A percentile compares a stretch with the other conserved stretches of the same genome.
phyloP scores from a whole-genome alignment of 148 eudicot species.

The Oxyria digyna region DNA sequence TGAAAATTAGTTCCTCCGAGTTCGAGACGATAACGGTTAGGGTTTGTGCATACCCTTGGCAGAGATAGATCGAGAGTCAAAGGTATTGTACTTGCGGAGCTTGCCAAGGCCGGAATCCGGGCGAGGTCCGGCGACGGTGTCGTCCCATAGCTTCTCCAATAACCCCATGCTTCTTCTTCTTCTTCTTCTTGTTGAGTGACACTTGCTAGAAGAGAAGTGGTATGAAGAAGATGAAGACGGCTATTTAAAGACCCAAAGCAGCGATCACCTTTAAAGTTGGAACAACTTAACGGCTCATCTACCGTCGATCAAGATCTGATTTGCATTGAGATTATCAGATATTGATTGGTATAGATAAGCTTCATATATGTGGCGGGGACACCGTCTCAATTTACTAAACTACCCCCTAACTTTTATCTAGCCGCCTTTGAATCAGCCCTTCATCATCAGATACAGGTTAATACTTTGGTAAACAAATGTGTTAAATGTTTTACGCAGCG shows the following conservation, averaged over 20 bases:
- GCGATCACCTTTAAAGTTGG: background rate
- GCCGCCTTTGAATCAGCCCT: constrained; percentile 3
- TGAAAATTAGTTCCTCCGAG: background rate
- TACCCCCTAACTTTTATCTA: background rate
- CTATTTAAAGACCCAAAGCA: constrained; percentile 27
- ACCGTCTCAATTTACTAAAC: background rate
- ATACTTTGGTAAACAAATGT: too few relatives aligned
- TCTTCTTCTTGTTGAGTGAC: background rate
- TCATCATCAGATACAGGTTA: background rate
- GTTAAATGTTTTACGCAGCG: too few relatives aligned
- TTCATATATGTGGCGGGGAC: background rate
- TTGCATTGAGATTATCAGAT: background rate
- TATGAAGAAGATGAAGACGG: constrained; percentile 9
- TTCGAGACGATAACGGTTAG: background rate
- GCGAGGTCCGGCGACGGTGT: constrained; percentile 70
- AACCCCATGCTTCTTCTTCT: constrained; percentile 29
- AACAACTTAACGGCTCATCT: background rate
- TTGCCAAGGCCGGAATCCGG: constrained; percentile 80
- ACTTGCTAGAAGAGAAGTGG: background rate
- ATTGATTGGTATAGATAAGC: background rate
- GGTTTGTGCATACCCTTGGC: constrained; percentile 47
- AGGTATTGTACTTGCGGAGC: constrained; percentile 42
- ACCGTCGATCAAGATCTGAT: constrained; percentile 39
- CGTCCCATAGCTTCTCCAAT: constrained; percentile 79
- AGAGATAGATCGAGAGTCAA: constrained; percentile 30